A percentile compares a stretch with the other conserved stretches of the same genome.
These are phyloP conservation scores for Theobroma grandiflorum DNA, from an alignment of 441 rosid genomes.

Conservation along the genomic window DNA sequence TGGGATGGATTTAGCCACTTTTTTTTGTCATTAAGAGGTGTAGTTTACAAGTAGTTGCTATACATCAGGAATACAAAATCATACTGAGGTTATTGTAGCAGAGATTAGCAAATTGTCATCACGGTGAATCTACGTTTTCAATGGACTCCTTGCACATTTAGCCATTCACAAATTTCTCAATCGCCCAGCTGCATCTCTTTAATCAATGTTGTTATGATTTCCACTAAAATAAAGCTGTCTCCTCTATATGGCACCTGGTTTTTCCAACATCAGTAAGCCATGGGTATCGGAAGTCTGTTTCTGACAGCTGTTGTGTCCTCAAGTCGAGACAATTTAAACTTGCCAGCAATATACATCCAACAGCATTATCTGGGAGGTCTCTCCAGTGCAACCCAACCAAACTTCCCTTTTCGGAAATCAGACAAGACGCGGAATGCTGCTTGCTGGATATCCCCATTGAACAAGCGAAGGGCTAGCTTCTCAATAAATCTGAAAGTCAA, in stretches of 20 bases:
- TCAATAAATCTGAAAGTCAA: constrained; percentile 67
- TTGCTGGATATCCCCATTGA: constrained; percentile 76
- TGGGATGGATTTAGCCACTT: neutral
- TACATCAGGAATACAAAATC: neutral
- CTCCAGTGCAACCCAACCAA: constrained; percentile 80
- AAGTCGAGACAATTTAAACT: constrained; percentile 6
- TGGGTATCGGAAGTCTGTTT: constrained; percentile 17
- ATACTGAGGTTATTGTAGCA: neutral
- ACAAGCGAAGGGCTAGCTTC: constrained; percentile 74
- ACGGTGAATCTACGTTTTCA: constrained; percentile 1
- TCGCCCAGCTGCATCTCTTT: neutral
- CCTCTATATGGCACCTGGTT: neutral
- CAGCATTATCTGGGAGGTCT: constrained; percentile 67
- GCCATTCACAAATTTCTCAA: neutral
- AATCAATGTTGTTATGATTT: neutral
- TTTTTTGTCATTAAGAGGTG: neutral
- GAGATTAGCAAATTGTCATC: neutral
- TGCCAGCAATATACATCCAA: neutral
- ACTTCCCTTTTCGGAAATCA: constrained; percentile 88
- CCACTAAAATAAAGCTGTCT: neutral
- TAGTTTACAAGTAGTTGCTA: neutral
- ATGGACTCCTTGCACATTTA: neutral
- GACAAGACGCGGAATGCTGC: constrained; percentile 70
- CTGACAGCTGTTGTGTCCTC: neutral
- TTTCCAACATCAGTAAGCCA: neutral